A percentile compares a stretch with the other conserved stretches of the same genome.
These are phyloP conservation scores for Trematosphaeria pertusa DNA, from an alignment of 2,329 filamentous ascomycete genomes.

Conservation along the genomic window DNA sequence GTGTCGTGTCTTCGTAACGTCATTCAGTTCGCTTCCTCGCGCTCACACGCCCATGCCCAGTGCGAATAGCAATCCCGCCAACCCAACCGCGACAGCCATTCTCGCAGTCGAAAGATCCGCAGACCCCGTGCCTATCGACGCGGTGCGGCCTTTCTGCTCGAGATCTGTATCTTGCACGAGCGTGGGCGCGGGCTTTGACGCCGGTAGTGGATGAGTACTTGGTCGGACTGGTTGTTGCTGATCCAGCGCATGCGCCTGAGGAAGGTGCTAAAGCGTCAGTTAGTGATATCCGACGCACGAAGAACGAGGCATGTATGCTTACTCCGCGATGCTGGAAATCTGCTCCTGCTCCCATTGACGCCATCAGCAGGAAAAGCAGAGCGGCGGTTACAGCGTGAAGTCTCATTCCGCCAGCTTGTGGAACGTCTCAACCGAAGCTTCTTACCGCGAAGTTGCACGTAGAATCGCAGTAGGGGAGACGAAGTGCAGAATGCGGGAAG, in stretches of 20 bases:
- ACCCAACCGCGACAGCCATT: conserved; percentile 7
- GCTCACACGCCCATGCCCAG: conserved; percentile 10
- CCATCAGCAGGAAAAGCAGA: not conserved
- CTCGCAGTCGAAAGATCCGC: not conserved
- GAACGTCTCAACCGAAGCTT: too few relatives aligned
- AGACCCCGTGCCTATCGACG: not conserved
- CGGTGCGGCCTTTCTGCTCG: not conserved
- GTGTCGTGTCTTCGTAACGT: too few relatives aligned
- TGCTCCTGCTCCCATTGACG: not conserved
- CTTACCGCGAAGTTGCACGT: too few relatives aligned
- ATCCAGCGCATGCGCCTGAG: not conserved
- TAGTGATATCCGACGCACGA: not conserved
- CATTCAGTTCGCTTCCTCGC: too few relatives aligned
- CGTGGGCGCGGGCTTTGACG: too few relatives aligned
- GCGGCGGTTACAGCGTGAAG: too few relatives aligned
- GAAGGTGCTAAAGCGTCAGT: not conserved
- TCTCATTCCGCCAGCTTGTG: too few relatives aligned
- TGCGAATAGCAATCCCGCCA: conserved; percentile 12
- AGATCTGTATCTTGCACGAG: not conserved
- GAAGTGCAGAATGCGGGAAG: too few relatives aligned
- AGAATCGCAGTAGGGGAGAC: too few relatives aligned
- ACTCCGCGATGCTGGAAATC: not conserved
- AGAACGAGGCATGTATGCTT: not conserved
- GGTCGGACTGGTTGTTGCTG: not conserved
- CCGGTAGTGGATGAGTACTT: not conserved